Evolutionary conservation across 345 rosid species (phyloP).

Genomic region (Stellera chamaejasme): DNA sequence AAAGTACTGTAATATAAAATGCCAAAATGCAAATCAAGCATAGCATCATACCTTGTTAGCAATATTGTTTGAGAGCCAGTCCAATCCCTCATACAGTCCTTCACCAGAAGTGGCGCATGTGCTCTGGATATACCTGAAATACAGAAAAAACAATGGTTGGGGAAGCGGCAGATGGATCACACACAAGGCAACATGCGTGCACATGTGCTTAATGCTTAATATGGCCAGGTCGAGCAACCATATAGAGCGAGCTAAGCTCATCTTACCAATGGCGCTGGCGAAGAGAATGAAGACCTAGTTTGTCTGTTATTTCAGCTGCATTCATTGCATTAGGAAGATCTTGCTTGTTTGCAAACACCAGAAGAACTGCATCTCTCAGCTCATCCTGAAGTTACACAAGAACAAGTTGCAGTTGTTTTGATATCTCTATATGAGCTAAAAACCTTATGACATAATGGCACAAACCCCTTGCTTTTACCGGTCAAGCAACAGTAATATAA

Average conservation of each 20-base stretch:
- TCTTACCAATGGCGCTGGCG: constrained; percentile 64
- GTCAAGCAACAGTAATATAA: not conserved
- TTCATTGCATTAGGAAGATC: constrained; percentile 84
- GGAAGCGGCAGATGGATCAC: no score
- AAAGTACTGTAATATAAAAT: no score
- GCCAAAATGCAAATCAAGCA: no score
- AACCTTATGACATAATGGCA: not conserved
- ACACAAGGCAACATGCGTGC: no score
- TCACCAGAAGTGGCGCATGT: constrained; percentile 18
- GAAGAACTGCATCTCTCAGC: constrained; percentile 60
- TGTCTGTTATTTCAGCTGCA: constrained; percentile 67
- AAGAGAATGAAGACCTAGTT: constrained; percentile 64
- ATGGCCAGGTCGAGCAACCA: no score
- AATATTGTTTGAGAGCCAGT: constrained; percentile 31
- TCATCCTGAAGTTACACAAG: constrained; percentile 39
- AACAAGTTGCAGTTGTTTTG: not conserved
- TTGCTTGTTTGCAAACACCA: constrained; percentile 78
- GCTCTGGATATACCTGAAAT: no score
- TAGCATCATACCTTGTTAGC: constrained; percentile 18
- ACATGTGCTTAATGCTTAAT: not conserved
- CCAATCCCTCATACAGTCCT: constrained; percentile 26
- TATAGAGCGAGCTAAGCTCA: not conserved
- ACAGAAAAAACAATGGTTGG: not conserved
- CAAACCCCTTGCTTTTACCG: not conserved
- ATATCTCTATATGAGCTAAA: not conserved